Base-by-base conservation (phyloP, 805 yeast species). In the Saccharomycopsis sp. region DNA sequence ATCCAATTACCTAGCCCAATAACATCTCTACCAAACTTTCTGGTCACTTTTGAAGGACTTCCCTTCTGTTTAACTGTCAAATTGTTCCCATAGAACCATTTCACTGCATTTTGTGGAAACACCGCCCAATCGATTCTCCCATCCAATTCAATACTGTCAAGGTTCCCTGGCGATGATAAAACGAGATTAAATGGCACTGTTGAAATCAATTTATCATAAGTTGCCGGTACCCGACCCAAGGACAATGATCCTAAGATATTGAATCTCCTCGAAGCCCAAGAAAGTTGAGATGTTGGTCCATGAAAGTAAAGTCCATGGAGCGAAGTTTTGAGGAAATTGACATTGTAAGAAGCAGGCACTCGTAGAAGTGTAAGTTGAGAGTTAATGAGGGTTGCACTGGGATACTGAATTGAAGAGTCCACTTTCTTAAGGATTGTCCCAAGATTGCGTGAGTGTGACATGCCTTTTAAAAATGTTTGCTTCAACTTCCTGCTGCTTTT, bases 91-190 rank as follows among this genome's bases (percentile, higher is more conserved):
- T 72, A 57, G 51, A 68, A 77, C 1, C 69, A 72, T 38, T 76
- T 77, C 19, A 80, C 55, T 0, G 79, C 65, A 13, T 63, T 56
- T 1, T 66, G 61, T 35, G 71, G 64, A 38, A 80, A 63, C 3
- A 80, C 45, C 1, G 81, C 82, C 83, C 84, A 80, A 53, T 80
- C 87, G 16, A 59, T 58, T 1, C 74, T 62, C 2, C 87, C 87
- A 51, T 80, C 83, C 46, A 80, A 55, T 2, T 62, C 49, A 21
- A 80, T 46, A 34, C 60, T 64, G 7, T 68, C 50, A 75, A 69
- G 2, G 78, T 62, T 38, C 7, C 23, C 27, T 26, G 28, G 57
- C 50, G 28, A 57, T 19, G 49, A 34, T n/a, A 45, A 27, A 3
- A 38, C 28, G 29, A 32, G 16, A 36, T 44, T 68, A 39, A 70